These are phyloP conservation scores for Penicillium herquei DNA, from an alignment of 495 filamentous ascomycete species.

Conservation along the genomic window DNA sequence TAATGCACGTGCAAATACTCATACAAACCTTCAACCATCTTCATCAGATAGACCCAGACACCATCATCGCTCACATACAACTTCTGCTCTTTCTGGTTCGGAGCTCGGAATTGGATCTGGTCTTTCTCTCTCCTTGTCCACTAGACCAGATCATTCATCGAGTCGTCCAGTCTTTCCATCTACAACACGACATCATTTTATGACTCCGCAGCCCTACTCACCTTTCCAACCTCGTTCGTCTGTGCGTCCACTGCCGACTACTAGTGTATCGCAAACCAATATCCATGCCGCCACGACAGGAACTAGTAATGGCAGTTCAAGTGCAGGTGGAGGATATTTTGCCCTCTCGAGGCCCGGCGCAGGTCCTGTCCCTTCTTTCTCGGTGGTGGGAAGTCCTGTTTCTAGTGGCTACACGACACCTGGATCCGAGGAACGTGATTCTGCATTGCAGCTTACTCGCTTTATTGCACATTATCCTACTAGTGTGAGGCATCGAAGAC, in stretches of 20 bases:
- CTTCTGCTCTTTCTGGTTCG: constrained; percentile 25
- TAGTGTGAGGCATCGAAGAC: constrained; percentile 28
- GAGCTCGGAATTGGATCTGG: constrained; percentile 8
- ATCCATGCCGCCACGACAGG: neutral
- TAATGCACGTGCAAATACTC: neutral
- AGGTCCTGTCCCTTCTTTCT: constrained; percentile 8
- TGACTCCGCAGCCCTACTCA: constrained; percentile 25
- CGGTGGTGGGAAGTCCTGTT: constrained; percentile 15
- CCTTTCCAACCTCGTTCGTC: constrained; percentile 7
- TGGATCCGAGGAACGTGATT: constrained; percentile 26
- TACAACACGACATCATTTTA: constrained; percentile 14
- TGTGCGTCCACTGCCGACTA: constrained; percentile 5
- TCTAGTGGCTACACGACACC: constrained; percentile 27
- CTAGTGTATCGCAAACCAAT: neutral
- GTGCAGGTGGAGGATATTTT: constrained; percentile 29
- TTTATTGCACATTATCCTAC: constrained; percentile 31
- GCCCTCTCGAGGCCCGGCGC: constrained; percentile 15
- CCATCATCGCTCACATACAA: constrained; percentile 39
- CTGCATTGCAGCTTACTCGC: constrained; percentile 13
- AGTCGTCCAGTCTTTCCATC: constrained; percentile 14
- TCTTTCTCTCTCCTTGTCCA: constrained; percentile 20
- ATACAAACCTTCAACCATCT: neutral
- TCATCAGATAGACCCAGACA: constrained; percentile 15
- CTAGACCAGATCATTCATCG: constrained; percentile 14
- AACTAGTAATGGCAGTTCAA: constrained; percentile 2